phyloP scores from a whole-genome alignment of 768 basidiomycete species.

The Termitomyces sp. region DNA sequence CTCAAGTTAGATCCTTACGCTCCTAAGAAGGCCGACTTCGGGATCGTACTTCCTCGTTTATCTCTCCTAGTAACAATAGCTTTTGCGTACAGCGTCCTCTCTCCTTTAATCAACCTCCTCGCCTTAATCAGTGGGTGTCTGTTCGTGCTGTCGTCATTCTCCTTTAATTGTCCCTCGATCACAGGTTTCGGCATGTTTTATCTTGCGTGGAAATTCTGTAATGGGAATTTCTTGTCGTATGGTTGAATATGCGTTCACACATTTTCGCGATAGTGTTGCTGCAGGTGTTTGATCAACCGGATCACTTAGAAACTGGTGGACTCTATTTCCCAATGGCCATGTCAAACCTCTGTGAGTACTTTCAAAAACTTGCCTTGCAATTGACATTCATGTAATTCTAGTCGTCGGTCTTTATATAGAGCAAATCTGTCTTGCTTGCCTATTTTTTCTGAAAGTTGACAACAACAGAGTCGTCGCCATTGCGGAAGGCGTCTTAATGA shows the following conservation, averaged over 20 bases:
- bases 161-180: too few species aligned
- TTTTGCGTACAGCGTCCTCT: slow-evolving; percentile 58
- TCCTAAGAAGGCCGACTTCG: slow-evolving; percentile 32
- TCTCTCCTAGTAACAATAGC: slow-evolving; percentile 50
- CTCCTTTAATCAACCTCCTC: slow-evolving; percentile 64
- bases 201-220: slow-evolving; percentile 1
- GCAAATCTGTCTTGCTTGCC: slow-evolving; percentile 57
- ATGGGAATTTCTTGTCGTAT: not conserved
- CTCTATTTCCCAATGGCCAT: slow-evolving; percentile 44
- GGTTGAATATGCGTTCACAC: not conserved
- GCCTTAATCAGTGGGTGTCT: slow-evolving; percentile 44
- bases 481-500: not conserved
- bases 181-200: slow-evolving; percentile 2
- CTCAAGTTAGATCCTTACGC: not conserved
- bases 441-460: slow-evolving; percentile 60
- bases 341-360: slow-evolving; percentile 42
- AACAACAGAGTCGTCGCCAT: not conserved
- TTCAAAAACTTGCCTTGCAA: slow-evolving; percentile 6
- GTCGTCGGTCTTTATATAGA: slow-evolving; percentile 72
- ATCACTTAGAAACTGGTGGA: slow-evolving; percentile 44
- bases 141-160: not conserved
- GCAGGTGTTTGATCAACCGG: slow-evolving; percentile 51
- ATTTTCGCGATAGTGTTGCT: slow-evolving; percentile 32
- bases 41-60: slow-evolving; percentile 43
- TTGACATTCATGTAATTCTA: slow-evolving; percentile 17